These are phyloP conservation scores for Epichloe sylvatica DNA, from an alignment of 2,329 filamentous ascomycete species.

Conservation along the genomic window DNA sequence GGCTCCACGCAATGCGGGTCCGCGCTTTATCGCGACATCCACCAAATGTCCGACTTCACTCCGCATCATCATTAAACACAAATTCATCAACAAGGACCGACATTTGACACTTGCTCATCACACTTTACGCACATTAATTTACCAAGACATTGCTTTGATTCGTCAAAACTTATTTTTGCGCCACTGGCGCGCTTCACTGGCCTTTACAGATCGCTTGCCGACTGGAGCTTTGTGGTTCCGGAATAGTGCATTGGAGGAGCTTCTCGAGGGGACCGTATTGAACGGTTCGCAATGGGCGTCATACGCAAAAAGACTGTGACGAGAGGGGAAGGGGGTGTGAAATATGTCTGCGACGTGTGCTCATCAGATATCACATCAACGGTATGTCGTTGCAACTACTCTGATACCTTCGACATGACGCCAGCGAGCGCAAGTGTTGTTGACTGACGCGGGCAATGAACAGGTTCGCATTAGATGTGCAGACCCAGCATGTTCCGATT, in stretches of 20 bases:
- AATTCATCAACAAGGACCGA: slow-evolving; percentile 7
- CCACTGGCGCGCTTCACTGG: not conserved
- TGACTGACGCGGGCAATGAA: slow-evolving; percentile 8
- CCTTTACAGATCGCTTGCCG: not conserved
- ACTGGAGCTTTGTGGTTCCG: not conserved
- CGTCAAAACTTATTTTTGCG: slow-evolving; percentile 6
- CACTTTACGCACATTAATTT: slow-evolving; percentile 12
- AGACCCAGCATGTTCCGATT: slow-evolving; percentile 70
- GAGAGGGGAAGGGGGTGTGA: slow-evolving; percentile 73
- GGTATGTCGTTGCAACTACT: slow-evolving; percentile 37
- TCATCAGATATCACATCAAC: slow-evolving; percentile 95
- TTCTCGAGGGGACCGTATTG: not conserved
- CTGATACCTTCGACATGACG: not conserved
- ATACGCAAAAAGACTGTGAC: slow-evolving; percentile 91
- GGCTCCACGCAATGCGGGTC: slow-evolving; percentile 1
- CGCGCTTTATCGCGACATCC: slow-evolving; percentile 6
- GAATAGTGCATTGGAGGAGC: not conserved
- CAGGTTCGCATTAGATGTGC: slow-evolving; percentile 93
- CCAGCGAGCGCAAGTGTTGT: not conserved
- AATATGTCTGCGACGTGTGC: slow-evolving; percentile 96
- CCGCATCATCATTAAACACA: slow-evolving; percentile 8
- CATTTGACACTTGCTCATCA: slow-evolving; percentile 15
- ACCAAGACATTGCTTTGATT: slow-evolving; percentile 6
- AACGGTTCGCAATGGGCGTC: slow-evolving; percentile 54
- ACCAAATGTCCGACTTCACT: slow-evolving; percentile 7